Evolutionary conservation across 306 rosid genomes (phyloP), one percentile per base, ranked within the genome.

Genomic region (Vigna angularis): DNA sequence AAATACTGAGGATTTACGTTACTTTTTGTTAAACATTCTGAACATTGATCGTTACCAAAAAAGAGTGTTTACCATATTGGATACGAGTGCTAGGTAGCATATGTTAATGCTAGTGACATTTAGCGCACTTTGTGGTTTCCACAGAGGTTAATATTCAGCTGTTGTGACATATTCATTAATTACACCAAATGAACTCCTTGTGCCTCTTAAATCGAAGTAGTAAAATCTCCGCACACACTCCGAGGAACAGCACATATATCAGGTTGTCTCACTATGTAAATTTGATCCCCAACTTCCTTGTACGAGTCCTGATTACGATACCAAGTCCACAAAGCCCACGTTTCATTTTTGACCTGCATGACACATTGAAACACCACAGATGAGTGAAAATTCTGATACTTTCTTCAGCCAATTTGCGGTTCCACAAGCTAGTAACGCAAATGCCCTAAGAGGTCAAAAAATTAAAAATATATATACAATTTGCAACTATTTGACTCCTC

Each of bases 241-340:
- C 34, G 83, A 56, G 42, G 79, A 70, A 76, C 11, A 53, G 22
- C 75, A 62, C 98, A 94, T 50, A 72, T 5, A 26, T 81, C 81
- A 72, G 96, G 94, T 78, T 91, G 91, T 85, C 94, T 89, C 62
- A 91, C 92, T 76, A 93, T 86, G 79, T 88, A 93, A 70, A 93
- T 86, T 86, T 83, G 90, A 77, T 93, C 97, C 42, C 96, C 96
- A 32, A 82, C 89, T 61, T 85, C 80, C 24, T 76, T 83, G 51
- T 76, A 36, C 3, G 85, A 34, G 67, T 90, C 97, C 93, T 93
- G 93, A 75, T 93, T 91, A 55, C 96, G 84, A 74, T 88, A 77
- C 96, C 97, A 90, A 50, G 87, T 86, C 97, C 97, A 90, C 71
- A 90, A 45, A 53, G 97, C 98, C 90, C 91, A 88, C 26, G 92